Evolutionary conservation across 2,329 filamentous ascomycete species (phyloP).

Genomic region (Myriosclerotinia duriaeana): DNA sequence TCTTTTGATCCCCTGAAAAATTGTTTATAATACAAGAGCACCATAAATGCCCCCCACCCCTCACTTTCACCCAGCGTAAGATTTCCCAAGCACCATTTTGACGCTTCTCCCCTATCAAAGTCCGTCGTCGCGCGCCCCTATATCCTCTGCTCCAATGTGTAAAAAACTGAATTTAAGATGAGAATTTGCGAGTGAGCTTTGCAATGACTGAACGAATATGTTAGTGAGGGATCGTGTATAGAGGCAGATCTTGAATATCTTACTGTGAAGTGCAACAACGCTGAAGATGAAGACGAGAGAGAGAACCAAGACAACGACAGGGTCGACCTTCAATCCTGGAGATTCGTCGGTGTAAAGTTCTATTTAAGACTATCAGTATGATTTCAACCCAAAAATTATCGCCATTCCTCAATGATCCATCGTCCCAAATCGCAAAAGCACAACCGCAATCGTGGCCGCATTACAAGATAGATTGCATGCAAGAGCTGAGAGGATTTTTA

Average conservation of each 20-base stretch:
- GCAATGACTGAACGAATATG: conserved; percentile 69
- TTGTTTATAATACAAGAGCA: conserved; percentile 25
- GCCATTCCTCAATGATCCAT: background rate
- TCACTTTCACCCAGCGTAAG: background rate
- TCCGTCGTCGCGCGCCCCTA: conserved; percentile 1
- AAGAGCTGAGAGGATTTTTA: background rate
- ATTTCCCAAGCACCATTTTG: conserved; percentile 13
- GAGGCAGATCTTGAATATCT: conserved; percentile 40
- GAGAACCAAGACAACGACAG: conserved; percentile 92
- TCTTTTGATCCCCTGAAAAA: conserved; percentile 20
- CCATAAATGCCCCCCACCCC: conserved; percentile 3
- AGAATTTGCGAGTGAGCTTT: conserved; percentile 90
- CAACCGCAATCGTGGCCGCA: background rate
- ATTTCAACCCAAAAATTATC: background rate
- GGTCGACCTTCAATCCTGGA: conserved; percentile 94
- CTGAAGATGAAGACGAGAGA: conserved; percentile 98
- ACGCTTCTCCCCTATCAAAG: background rate
- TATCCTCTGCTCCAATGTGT: conserved; percentile 14
- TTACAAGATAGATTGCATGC: background rate
- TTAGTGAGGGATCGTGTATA: conserved; percentile 13
- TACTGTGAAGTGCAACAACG: conserved; percentile 96
- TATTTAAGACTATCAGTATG: conserved; percentile 41
- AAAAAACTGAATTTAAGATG: conserved; percentile 38
- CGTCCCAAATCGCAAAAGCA: background rate
- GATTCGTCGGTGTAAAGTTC: conserved; percentile 98